Base-by-base conservation (phyloP, 2,329 filamentous ascomycete genomes). In the Diaporthe sp. region DNA sequence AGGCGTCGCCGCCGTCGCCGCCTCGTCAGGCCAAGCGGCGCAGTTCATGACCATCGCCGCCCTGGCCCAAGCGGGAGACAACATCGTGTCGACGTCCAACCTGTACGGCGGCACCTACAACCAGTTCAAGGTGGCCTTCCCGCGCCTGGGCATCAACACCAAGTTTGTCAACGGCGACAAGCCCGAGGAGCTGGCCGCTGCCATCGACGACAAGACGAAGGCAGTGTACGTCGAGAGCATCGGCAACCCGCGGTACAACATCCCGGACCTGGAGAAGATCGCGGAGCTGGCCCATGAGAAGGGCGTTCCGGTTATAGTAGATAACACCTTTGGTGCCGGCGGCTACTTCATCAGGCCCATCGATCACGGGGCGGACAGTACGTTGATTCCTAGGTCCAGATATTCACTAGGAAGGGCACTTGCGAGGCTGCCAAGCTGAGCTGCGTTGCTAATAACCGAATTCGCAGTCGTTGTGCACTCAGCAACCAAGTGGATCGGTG, bases 71-170 rank as follows among this genome's bases (percentile, higher is more conserved):
- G 90, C 92, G 0, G 96, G 96, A 63, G 96, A 98, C 87, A 98
- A 98, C 87, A 97, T 98, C 79, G 90, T 98, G 69, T 93, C 94
- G 17, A 98, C 96, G 9, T 92, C 93, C 68, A 97, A 97, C 85
- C 87, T 98, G 73, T 98, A 98, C 85, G 96, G 96, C 77, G 96
- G 96, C 82, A 98, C 96, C 22, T 98, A 98, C 88, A 98, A 98
- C 86, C 96, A 98, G 87, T 92, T 98, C 86, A 98, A 98, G 86
- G 95, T 98, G 59, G 90, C 95, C 78, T 88, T 98, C 72, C 93
- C 95, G 9, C 91, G 96, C n/a, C 85, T 98, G 59, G 96, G 96
- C 76, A 95, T 98, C 81, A 87, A 88, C 55, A 97, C 95, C 81
- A 97, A 96, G 86, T 98, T 98, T 79, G 90, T 98, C 80, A 88